Evolutionary conservation across 2,329 filamentous ascomycete genomes (phyloP).

Genomic region (Hypoxylon sp.): DNA sequence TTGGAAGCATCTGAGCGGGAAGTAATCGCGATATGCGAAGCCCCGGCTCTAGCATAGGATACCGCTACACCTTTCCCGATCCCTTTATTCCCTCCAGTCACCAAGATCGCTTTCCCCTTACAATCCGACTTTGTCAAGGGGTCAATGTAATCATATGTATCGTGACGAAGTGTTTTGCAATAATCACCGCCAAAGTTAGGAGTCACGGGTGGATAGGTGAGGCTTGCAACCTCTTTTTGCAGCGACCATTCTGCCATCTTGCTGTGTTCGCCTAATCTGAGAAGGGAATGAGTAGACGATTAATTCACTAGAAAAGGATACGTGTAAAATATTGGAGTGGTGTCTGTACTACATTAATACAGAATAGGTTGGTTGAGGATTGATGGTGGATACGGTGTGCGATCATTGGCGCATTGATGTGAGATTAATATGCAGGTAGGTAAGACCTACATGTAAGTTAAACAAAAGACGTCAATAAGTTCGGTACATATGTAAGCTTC

Average conservation of each 20-base stretch:
- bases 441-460: conserved; percentile 1
- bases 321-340: background rate
- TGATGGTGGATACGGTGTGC: background rate
- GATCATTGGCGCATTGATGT: conserved; percentile 7
- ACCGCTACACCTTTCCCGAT: conserved; percentile 68
- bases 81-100: conserved; percentile 70
- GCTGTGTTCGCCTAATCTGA: background rate
- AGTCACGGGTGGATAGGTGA: conserved; percentile 37
- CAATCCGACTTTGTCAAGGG: conserved; percentile 57
- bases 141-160: conserved; percentile 69
- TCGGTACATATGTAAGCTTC: background rate
- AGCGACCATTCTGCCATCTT: conserved; percentile 32
- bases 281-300: background rate
- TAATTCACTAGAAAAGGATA: background rate
- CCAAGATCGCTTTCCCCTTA: conserved; percentile 60
- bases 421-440: conserved; percentile 1
- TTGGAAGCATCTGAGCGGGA: conserved; percentile 65
- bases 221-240: conserved; percentile 16
- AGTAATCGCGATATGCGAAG: conserved; percentile 66
- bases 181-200: conserved; percentile 46
- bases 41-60: conserved; percentile 70
- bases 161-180: conserved; percentile 57
- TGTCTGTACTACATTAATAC: background rate
- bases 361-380: background rate
- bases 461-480: background rate